Base-by-base conservation (phyloP, 1,139 yeast species). In the Sporopachydermia cereana region DNA sequence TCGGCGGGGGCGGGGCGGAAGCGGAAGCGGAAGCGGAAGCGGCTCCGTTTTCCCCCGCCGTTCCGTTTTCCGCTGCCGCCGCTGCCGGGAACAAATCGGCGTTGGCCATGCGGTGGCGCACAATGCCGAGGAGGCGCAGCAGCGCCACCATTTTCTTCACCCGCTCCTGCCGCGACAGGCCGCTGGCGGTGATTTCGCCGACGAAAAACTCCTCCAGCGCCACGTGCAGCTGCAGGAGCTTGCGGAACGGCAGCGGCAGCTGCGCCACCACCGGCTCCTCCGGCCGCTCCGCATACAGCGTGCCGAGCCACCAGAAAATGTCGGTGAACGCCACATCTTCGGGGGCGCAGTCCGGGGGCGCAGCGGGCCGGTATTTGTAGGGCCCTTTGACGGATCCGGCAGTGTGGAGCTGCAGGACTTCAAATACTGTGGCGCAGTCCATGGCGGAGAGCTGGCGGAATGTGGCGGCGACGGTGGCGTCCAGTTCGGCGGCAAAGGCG, bases 361-460 rank as follows among this genome's bases (percentile, higher is more conserved):
- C 63, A 48, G 77, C 76, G 39, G 69, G 58, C 34, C 70, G 68
- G 58, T 78, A 83, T 44, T 74, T 73, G 58, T 82, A 79, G 47
- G 86, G 66, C 2, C 81, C 74, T 20, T 76, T 66, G 43, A 70
- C 56, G 1, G 77, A 66, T 43, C 67, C 72, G 5, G 71, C 64
- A 2, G 77, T 76, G 49, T 84, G 80, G 41, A 75, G 66, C 58
- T 89, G 96, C 46, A 91, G 63, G 2, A 80, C 65, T 57, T 86
- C 93, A 58, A 76, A 84, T 4, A 80, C 73, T 47, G 73, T 73
- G 50, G 86, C 69, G 96, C 97, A 91, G 57, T 89, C 95, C 49
- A 74, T 77, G 17, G 79, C 61, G 29, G 77, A 71, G 23, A 84
- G 74, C 21, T 79, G 73, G 27, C 67, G 68, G 56, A 83, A 79